phyloP scores from a whole-genome alignment of 768 basidiomycete genomes.

The Ramaria rubella region DNA sequence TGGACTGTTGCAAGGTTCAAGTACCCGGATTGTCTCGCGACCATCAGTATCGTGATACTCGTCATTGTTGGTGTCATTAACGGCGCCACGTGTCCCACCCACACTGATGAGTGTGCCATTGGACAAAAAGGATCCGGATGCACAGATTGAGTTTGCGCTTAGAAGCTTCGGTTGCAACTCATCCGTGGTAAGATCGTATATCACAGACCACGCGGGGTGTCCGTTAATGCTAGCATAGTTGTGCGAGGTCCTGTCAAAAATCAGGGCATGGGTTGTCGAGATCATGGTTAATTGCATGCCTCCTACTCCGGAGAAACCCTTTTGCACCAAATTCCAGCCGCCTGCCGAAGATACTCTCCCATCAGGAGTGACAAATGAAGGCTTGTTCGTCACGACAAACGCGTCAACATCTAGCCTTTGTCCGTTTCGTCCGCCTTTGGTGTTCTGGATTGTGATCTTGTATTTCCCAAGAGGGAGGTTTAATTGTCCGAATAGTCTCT shows the following conservation, averaged over 20 bases:
- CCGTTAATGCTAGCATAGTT: constrained; percentile 49
- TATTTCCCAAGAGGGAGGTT: neutral
- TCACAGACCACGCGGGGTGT: constrained; percentile 69
- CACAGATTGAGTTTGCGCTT: constrained; percentile 19
- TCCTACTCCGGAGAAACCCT: constrained; percentile 11
- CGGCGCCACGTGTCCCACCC: constrained; percentile 20
- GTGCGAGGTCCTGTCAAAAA: constrained; percentile 17
- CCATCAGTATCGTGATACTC: constrained; percentile 17
- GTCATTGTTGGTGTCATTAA: constrained; percentile 14
- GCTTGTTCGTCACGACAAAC: neutral
- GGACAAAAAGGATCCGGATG: constrained; percentile 17
- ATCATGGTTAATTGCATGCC: constrained; percentile 16
- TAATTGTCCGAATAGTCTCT: neutral
- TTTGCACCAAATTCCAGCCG: constrained; percentile 12
- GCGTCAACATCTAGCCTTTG: neutral
- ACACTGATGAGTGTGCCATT: constrained; percentile 19
- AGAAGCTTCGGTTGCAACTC: constrained; percentile 15
- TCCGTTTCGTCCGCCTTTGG: neutral
- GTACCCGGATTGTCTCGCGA: constrained; percentile 17
- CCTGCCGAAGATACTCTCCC: neutral
- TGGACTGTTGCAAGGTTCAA: constrained; percentile 11
- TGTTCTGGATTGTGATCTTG: neutral
- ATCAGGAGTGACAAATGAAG: neutral
- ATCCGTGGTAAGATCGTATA: constrained; percentile 27
- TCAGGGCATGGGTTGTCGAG: constrained; percentile 12